Percentiles rank a stretch among this genome's conserved stretches.
phyloP scores from a whole-genome alignment of 1,139 yeast genomes.

The Yamadazyma diddensiae region DNA sequence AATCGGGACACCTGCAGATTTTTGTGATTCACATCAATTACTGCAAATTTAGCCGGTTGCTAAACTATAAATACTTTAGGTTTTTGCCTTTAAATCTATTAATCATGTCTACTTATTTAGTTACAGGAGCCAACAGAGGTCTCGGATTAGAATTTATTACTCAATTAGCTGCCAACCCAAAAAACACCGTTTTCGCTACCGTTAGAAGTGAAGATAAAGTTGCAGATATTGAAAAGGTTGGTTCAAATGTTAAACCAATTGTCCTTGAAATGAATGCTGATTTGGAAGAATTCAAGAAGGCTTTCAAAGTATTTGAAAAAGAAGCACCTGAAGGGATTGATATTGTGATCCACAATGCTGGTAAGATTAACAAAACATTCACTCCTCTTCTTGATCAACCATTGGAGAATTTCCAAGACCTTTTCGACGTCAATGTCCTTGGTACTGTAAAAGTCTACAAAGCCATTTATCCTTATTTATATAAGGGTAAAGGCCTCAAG shows the following conservation, averaged over 20 bases:
- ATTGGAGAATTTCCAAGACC: conserved; percentile 16
- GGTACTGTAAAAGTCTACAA: conserved; percentile 12
- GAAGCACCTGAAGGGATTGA: conserved; percentile 3
- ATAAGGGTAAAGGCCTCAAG: conserved; percentile 8
- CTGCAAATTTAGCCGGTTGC: no score
- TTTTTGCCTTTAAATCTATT: no score
- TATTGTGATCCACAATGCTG: conserved; percentile 8
- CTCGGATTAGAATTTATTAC: conserved; percentile 18
- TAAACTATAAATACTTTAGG: no score
- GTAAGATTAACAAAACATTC: neutral
- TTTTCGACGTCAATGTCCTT: conserved; percentile 10
- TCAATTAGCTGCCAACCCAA: conserved; percentile 9
- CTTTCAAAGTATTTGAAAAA: conserved; percentile 4
- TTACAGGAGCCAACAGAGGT: conserved; percentile 23
- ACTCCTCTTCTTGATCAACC: conserved; percentile 6
- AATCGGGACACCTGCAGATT: neutral
- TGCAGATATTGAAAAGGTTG: conserved; percentile 3
- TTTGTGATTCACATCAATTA: neutral
- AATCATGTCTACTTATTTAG: conserved; percentile 12
- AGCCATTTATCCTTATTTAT: conserved; percentile 10
- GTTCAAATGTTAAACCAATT: conserved; percentile 5
- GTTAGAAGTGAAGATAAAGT: conserved; percentile 16
- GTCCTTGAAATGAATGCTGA: conserved; percentile 3
- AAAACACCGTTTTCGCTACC: conserved; percentile 15
- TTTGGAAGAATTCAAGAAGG: conserved; percentile 3